Base-by-base conservation (phyloP, 2,329 filamentous ascomycete species). In the Penicillium rolfsii region DNA sequence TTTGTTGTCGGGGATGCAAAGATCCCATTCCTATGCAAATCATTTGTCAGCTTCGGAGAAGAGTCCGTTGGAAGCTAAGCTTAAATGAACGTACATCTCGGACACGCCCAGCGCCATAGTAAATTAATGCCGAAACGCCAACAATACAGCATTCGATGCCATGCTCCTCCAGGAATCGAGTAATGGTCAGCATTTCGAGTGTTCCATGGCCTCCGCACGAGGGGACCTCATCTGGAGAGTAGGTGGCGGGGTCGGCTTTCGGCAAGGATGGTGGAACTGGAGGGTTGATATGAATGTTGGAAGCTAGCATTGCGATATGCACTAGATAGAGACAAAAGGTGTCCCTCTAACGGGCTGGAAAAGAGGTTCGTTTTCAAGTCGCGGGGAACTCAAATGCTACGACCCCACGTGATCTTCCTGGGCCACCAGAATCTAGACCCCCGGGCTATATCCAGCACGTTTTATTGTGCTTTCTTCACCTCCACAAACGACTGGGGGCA, bases 101-200 rank as follows among this genome's bases (percentile, higher is more conserved):
- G 50, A 68, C 61, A 49, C 70, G 67, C 30, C 65, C 67, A 52
- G 68, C 69, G 24, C 70, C 68, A 52, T 72, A 72, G 58, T 69
- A 71, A 41, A 70, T 68, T 48, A 72, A 63, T 26, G 70, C 70
- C 16, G 70, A 67, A 58, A 70, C 66, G 35, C 69, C 70, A 54
- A 71, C 70, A 30, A 71, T 60, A 63, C 70, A 72, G 58, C 68
- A 71, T 58, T 68, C 67, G 50, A 72, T 70, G 58, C 67, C 68
- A 66, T 70, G 60, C 38, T 62, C 60, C 60, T 72, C 70, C 48
- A 72, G 63, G 46, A 66, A 65, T 22, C 61, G 68, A 59, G 65
- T 72, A 48, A 72, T 64, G 46, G 65, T 66, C 57, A 71, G 68
- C 50, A 68, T 68, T 60, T 72, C 68, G 50, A 68, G 63, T 11